Evolutionary conservation across 1,284 basidiomycete species (phyloP).

Genomic region (Neonothopanus nambi): DNA sequence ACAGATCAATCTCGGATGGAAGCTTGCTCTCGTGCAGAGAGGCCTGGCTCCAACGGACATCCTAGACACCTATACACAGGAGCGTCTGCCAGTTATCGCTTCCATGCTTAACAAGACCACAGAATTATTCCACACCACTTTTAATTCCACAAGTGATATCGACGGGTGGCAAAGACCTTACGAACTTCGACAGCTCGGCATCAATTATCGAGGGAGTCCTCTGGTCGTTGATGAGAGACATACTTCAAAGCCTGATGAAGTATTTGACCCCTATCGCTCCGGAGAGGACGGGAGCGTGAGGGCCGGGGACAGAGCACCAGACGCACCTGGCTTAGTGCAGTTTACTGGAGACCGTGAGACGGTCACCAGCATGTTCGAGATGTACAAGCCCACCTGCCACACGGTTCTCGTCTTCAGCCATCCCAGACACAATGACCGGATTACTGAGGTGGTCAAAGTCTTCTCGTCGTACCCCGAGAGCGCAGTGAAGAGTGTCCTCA

Average conservation of each 20-base stretch:
- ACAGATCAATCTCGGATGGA: conserved; percentile 45
- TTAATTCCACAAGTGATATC: background rate
- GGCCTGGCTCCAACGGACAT: conserved; percentile 34
- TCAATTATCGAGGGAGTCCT: conserved; percentile 34
- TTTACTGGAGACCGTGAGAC: background rate
- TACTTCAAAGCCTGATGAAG: background rate
- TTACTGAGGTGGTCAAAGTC: background rate
- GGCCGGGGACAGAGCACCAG: conserved; percentile 34
- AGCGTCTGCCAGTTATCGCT: conserved; percentile 41
- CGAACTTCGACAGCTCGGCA: conserved; percentile 26
- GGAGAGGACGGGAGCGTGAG: conserved; percentile 19
- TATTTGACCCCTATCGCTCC: conserved; percentile 20
- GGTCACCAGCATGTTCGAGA: conserved; percentile 11
- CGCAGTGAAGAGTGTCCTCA: background rate
- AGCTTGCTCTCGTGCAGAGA: conserved; percentile 44
- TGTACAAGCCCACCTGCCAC: conserved; percentile 13
- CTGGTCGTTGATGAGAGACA: conserved; percentile 15
- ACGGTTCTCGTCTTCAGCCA: conserved; percentile 16
- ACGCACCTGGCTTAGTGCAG: conserved; percentile 26
- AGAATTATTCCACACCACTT: conserved; percentile 12
- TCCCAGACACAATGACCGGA: background rate
- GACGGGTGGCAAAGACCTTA: conserved; percentile 1
- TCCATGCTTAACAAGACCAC: conserved; percentile 39
- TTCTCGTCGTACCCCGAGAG: background rate
- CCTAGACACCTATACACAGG: conserved; percentile 43